A percentile compares a stretch with the other conserved stretches of the same genome.
Evolutionary conservation across 306 rosid genomes (phyloP).

Genomic region (Neltuma alba): DNA sequence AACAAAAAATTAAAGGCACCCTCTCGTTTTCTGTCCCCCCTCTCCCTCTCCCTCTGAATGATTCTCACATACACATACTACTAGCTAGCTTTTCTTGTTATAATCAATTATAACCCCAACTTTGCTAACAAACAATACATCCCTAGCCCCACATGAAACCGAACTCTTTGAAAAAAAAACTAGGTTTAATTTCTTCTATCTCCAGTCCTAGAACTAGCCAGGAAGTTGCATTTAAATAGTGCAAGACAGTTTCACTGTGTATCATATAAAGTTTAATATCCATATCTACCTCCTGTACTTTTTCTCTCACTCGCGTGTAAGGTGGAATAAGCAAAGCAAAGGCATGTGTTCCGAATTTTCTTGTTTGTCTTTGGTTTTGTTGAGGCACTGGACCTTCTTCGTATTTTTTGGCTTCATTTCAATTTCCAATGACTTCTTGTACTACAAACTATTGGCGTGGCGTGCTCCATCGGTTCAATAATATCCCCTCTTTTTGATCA

Average conservation of each 20-base stretch:
- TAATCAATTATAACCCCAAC: conserved; percentile 36
- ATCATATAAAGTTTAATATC: not conserved
- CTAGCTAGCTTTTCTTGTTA: too few relatives aligned
- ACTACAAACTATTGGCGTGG: conserved; percentile 26
- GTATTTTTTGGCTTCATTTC: conserved; percentile 33
- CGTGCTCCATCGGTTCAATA: conserved; percentile 45
- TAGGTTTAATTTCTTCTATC: too few relatives aligned
- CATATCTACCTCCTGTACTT: not conserved
- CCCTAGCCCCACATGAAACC: too few relatives aligned
- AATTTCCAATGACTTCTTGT: conserved; percentile 7
- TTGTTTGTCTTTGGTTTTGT: conserved; percentile 19
- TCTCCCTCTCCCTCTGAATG: not conserved
- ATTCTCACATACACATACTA: too few relatives aligned
- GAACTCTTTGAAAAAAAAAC: too few relatives aligned
- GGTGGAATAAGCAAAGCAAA: conserved; percentile 1
- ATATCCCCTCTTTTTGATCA: not conserved
- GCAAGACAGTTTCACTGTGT: not conserved
- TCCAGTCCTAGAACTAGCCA: not conserved
- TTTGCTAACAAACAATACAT: conserved; percentile 44
- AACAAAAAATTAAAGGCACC: conserved; percentile 35
- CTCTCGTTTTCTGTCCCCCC: conserved; percentile 33
- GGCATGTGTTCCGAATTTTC: conserved; percentile 10
- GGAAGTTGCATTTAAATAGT: conserved; percentile 34
- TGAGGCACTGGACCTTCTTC: conserved; percentile 14
- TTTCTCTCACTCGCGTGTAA: not conserved